Base-by-base conservation (phyloP, 1,139 yeast species). In the Hanseniaspora sp. region DNA sequence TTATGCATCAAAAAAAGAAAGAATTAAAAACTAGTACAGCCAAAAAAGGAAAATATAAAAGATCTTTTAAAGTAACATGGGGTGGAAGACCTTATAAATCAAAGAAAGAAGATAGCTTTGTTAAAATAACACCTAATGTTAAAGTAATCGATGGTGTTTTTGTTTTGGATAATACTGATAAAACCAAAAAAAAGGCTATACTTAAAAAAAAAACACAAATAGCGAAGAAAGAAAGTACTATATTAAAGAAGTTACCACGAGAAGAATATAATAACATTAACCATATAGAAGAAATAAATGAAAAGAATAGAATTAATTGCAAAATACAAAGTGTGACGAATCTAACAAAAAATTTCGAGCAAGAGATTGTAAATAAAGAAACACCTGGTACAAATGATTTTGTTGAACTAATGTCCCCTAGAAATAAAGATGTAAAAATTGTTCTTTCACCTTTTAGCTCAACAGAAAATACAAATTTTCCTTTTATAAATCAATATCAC, bases 61-160 rank as follows among this genome's bases (percentile, higher is more conserved):
- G 43, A 43, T 17, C 48, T 7, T 49, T 30, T 13, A 53, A 53
- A 30, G 35, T 53, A 7, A 44, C 48, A 17, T 54, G 56, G 56
- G 56, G 56, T 3, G 56, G 56, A 13, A 45, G 56, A 48, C 56
- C 56, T 4, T 54, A 48, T 28, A 54, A 54, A 17, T 43, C 30
- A 11, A 38, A 54, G 13, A 48, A 44, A 30, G 48, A 44, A 33
- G 38, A 33, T 6, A 49, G 48, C 1, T 42, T 37, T 45, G 13
- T 44, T 37, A 48, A 29, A 13, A 34, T 3, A 7, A 34, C 6
- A 15, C 38, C 29, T 6, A 41, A 45, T 15, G 46, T 52, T 5
- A 52, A 31, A 17, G 41, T 42, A 1, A 29, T 45, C 3, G 37
- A 39, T 34, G 54, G 49, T 5, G 49, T 52, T 15, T 52, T 44